Conservation (phyloP, 2,329 filamentous ascomycete genomes). For the Trichoderma simmonsii region DNA sequence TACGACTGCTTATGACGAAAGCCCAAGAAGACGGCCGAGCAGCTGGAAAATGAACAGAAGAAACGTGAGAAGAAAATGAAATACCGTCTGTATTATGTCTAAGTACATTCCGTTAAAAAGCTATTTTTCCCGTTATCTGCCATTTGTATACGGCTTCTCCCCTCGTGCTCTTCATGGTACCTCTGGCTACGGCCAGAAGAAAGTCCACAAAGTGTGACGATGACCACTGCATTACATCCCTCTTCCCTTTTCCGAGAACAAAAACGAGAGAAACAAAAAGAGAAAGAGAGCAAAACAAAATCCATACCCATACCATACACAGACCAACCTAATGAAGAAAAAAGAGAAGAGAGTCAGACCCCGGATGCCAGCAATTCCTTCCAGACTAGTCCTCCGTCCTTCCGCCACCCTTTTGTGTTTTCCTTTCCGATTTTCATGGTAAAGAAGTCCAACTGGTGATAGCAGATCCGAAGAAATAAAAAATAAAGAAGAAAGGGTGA, state of each 20-base stretch:
- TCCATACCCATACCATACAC: not conserved
- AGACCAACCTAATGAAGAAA: not conserved
- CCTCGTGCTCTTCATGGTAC: not conserved
- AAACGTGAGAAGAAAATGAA: slow-evolving; percentile 68
- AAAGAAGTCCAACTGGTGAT: not conserved
- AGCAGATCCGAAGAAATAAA: not conserved
- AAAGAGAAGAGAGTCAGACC: not conserved
- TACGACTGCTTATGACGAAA: slow-evolving; percentile 51
- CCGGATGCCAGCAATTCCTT: too few relatives aligned
- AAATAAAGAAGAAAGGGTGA: not conserved
- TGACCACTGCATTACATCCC: not conserved
- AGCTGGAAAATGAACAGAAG: slow-evolving; percentile 87
- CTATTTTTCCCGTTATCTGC: not conserved
- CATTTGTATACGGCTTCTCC: not conserved
- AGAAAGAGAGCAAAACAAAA: not conserved
- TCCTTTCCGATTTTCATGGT: not conserved
- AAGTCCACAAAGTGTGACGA: not conserved
- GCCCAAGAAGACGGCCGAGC: slow-evolving; percentile 84
- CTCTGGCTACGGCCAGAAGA: not conserved
- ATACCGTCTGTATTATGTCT: not conserved
- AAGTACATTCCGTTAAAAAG: not conserved
- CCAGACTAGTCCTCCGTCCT: too few relatives aligned
- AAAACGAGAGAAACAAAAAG: not conserved
- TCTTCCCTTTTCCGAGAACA: not conserved
- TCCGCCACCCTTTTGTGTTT: not conserved